Percentiles rank a stretch among this genome's conserved stretches.
These are phyloP conservation scores for Pharnaceum exiguum DNA, from an alignment of 148 eudicot species.

Conservation along the genomic window DNA sequence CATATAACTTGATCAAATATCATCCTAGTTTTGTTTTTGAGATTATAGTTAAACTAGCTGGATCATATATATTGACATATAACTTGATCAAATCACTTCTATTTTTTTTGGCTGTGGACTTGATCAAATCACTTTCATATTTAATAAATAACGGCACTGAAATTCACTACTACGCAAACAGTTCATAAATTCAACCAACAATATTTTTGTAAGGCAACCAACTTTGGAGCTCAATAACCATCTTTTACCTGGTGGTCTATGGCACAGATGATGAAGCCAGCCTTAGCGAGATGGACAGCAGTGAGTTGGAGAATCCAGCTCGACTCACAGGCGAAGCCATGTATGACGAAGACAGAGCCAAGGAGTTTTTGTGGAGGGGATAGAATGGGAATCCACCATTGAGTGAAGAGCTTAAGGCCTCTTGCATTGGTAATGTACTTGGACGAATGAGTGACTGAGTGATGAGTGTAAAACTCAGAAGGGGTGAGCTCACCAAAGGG, in stretches of 20 bases:
- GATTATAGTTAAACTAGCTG: too few relatives aligned
- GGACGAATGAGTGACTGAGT: conserved; percentile 69
- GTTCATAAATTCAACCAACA: too few relatives aligned
- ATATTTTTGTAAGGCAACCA: too few relatives aligned
- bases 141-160: too few relatives aligned
- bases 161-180: too few relatives aligned
- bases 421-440: conserved; percentile 62
- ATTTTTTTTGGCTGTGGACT: too few relatives aligned
- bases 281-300: conserved; percentile 57
- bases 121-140: too few relatives aligned
- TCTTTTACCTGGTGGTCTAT: conserved; percentile 95
- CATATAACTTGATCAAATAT: too few relatives aligned
- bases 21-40: too few relatives aligned
- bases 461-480: conserved; percentile 68
- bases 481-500: conserved; percentile 71
- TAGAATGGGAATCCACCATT: conserved; percentile 81
- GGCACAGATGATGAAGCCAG: conserved; percentile 74
- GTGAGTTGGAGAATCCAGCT: conserved; percentile 84
- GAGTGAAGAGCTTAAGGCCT: conserved; percentile 82
- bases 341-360: conserved; percentile 59
- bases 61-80: too few relatives aligned
- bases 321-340: conserved; percentile 95
- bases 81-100: too few relatives aligned
- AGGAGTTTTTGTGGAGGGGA: conserved; percentile 4
- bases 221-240: too few relatives aligned